These are phyloP conservation scores for Spathaspora boniae DNA, from an alignment of 805 yeast genomes.

Conservation along the genomic window DNA sequence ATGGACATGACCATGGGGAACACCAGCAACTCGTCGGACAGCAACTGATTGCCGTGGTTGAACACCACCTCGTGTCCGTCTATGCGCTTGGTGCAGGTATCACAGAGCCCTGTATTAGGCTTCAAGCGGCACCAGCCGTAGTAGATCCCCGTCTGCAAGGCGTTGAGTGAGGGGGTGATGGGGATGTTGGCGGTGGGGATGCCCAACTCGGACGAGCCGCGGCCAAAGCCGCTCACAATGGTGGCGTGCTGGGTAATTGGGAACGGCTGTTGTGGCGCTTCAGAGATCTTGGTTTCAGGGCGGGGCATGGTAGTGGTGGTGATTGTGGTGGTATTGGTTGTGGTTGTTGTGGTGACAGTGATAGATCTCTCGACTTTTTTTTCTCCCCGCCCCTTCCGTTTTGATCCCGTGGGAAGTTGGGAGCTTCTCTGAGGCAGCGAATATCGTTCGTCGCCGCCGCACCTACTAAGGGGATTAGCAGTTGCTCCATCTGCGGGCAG, in stretches of 20 bases:
- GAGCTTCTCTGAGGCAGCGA: too few relatives aligned
- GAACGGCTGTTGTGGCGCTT: slow-evolving; percentile 48
- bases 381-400: not conserved
- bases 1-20: slow-evolving; percentile 92
- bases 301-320: slow-evolving; percentile 26
- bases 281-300: slow-evolving; percentile 43
- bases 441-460: too few relatives aligned
- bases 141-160: slow-evolving; percentile 75
- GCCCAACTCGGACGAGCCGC: slow-evolving; percentile 92
- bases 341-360: not conserved
- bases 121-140: slow-evolving; percentile 65
- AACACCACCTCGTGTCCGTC: slow-evolving; percentile 38
- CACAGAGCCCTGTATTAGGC: slow-evolving; percentile 11
- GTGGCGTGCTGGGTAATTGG: slow-evolving; percentile 42
- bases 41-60: slow-evolving; percentile 57
- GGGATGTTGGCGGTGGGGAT: slow-evolving; percentile 94
- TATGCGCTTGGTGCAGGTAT: slow-evolving; percentile 12
- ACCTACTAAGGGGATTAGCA: too few relatives aligned
- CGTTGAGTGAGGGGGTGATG: slow-evolving; percentile 42
- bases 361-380: too few relatives aligned
- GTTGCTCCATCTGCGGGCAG: too few relatives aligned
- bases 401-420: too few relatives aligned
- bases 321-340: not conserved
- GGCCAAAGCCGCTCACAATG: slow-evolving; percentile 82
- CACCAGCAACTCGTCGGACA: slow-evolving; percentile 39